Evolutionary conservation across 805 yeast species (phyloP).

Genomic region (Yarrowia keelungensis): DNA sequence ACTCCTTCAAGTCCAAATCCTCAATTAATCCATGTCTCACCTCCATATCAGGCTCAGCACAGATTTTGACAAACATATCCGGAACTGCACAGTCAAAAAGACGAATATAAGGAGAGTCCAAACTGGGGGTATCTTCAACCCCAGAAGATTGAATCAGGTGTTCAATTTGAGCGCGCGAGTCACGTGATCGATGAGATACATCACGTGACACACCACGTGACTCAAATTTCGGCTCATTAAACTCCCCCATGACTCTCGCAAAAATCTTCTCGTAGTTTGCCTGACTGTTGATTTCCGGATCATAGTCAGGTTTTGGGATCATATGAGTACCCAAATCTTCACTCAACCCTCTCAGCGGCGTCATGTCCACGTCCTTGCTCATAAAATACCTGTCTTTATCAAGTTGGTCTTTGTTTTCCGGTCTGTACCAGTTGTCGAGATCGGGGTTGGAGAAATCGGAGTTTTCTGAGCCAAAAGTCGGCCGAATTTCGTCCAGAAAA

Average conservation of each 20-base stretch:
- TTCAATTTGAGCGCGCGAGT: no score
- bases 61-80: neutral
- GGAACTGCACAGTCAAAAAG: conserved; percentile 7
- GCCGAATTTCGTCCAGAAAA: neutral
- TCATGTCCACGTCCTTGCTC: conserved; percentile 9
- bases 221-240: neutral
- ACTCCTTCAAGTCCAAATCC: neutral
- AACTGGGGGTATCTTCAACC: neutral
- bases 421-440: neutral
- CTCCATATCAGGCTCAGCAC: conserved; percentile 22
- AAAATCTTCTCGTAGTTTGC: conserved; percentile 18
- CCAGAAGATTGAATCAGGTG: neutral
- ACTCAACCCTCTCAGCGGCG: conserved; percentile 12
- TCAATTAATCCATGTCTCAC: neutral
- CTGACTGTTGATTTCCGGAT: neutral
- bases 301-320: neutral
- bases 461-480: no score
- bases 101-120: neutral
- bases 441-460: no score
- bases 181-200: no score
- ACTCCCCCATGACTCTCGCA: neutral
- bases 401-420: no score
- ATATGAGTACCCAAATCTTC: conserved; percentile 1
- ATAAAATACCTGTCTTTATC: neutral
- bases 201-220: neutral